Evolutionary conservation across 139 green algal genomes (phyloP).

Genomic region (Monoraphidium neglectum): DNA sequence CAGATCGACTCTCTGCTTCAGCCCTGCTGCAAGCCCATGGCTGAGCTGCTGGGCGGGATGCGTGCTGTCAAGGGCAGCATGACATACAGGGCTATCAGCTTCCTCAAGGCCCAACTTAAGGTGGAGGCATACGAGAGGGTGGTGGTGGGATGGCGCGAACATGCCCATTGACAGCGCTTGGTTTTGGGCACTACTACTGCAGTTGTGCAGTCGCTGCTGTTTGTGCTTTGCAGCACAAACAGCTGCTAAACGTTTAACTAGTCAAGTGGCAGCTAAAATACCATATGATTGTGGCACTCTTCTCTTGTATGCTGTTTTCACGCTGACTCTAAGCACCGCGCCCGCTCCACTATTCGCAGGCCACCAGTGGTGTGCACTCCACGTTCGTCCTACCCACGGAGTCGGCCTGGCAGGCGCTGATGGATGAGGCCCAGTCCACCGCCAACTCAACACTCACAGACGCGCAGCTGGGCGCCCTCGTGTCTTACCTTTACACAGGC

Average conservation of each 20-base stretch:
- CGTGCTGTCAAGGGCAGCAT: background rate
- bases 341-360: too few species aligned
- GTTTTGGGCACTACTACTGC: too few species aligned
- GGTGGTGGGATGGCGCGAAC: background rate
- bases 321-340: too few species aligned
- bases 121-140: background rate
- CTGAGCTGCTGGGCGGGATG: constrained; percentile 6
- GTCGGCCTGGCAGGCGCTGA: constrained; percentile 22
- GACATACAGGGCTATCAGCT: background rate
- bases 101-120: background rate
- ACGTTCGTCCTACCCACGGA: constrained; percentile 27
- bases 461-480: constrained; percentile 9
- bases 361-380: background rate
- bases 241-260: too few species aligned
- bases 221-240: background rate
- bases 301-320: too few species aligned
- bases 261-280: too few species aligned
- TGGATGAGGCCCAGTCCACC: constrained; percentile 2
- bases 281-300: too few species aligned
- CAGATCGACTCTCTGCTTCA: constrained; percentile 25
- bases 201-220: background rate
- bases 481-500: constrained; percentile 22
- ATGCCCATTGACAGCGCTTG: background rate
- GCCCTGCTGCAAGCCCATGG: constrained; percentile 31
- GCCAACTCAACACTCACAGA: constrained; percentile 19